phyloP scores from a whole-genome alignment of 2,329 filamentous ascomycete genomes.

The Microdochium bolleyi region DNA sequence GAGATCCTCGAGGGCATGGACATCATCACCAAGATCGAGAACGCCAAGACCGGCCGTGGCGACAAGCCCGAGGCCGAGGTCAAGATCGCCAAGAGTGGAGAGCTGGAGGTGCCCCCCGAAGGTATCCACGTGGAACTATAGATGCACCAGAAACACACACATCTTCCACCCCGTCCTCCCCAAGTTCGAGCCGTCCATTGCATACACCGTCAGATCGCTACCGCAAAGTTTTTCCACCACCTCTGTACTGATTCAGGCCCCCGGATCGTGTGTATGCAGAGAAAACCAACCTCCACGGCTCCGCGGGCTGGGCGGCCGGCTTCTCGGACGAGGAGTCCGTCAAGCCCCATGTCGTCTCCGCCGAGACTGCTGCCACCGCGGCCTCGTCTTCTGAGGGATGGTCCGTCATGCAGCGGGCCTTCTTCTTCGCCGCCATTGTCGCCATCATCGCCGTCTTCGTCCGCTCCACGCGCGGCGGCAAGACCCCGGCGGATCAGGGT shows the following conservation, averaged over 20 bases:
- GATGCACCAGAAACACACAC: conserved; percentile 20
- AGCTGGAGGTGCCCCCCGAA: conserved; percentile 77
- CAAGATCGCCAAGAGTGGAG: conserved; percentile 78
- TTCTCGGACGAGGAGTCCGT: conserved; percentile 20
- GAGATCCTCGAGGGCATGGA: conserved; percentile 84
- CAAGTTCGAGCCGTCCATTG: conserved; percentile 10
- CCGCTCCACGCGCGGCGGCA: conserved; percentile 27
- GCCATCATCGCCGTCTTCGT: conserved; percentile 36
- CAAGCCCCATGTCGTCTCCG: conserved; percentile 12
- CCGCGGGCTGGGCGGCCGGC: conserved; percentile 27
- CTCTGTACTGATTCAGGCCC: conserved; percentile 21
- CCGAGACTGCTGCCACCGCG: conserved; percentile 13
- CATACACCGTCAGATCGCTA: conserved; percentile 15
- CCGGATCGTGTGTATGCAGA: conserved; percentile 13
- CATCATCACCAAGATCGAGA: conserved; percentile 71
- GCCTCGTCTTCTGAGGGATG: conserved; percentile 22
- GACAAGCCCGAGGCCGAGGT: conserved; percentile 64
- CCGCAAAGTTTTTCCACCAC: conserved; percentile 14
- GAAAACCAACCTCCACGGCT: conserved; percentile 24
- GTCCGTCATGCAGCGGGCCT: conserved; percentile 39
- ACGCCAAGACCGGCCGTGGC: conserved; percentile 52
- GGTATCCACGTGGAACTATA: conserved; percentile 90
- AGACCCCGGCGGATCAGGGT: conserved; percentile 19
- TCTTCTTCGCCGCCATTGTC: conserved; percentile 40
- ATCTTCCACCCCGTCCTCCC: conserved; percentile 17